Percentiles rank a stretch among this genome's conserved stretches.
These are phyloP conservation scores for Cercophora samala DNA, from an alignment of 495 filamentous ascomycete genomes.

Conservation along the genomic window DNA sequence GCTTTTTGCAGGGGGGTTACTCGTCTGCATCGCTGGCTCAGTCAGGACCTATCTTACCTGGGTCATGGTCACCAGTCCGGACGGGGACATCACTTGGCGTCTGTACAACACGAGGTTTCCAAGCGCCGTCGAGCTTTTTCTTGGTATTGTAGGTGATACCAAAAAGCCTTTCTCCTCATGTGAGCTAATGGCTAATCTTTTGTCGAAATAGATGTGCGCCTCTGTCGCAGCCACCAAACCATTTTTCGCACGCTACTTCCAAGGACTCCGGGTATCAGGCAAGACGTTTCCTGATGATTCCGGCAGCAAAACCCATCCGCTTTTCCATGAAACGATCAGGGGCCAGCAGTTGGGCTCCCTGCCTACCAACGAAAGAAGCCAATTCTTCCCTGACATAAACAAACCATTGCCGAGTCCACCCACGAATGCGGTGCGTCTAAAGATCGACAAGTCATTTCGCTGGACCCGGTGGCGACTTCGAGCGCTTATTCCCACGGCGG, in stretches of 20 bases:
- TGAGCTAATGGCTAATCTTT: neutral
- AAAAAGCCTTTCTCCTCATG: neutral
- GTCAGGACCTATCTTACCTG: neutral
- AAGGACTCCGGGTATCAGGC: neutral
- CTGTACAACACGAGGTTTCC: neutral
- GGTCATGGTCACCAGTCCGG: neutral
- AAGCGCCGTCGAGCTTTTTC: neutral
- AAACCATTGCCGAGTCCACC: neutral
- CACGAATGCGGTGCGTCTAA: neutral
- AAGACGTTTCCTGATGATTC: neutral
- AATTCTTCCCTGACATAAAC: neutral
- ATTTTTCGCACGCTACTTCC: neutral
- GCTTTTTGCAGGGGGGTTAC: neutral
- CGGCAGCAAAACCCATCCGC: neutral
- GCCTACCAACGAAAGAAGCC: neutral
- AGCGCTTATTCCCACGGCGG: neutral
- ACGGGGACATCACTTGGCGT: neutral
- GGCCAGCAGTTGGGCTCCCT: neutral
- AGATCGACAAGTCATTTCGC: neutral
- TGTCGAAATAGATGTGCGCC: neutral
- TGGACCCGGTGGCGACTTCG: neutral
- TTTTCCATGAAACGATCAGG: neutral
- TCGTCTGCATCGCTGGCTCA: constrained; percentile 4
- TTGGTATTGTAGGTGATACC: neutral
- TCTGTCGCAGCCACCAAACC: neutral